Percentiles rank a stretch among this genome's conserved stretches.
Evolutionary conservation across 352 stramenopile genomes (phyloP).

Genomic region (Pythium insidiosum): DNA sequence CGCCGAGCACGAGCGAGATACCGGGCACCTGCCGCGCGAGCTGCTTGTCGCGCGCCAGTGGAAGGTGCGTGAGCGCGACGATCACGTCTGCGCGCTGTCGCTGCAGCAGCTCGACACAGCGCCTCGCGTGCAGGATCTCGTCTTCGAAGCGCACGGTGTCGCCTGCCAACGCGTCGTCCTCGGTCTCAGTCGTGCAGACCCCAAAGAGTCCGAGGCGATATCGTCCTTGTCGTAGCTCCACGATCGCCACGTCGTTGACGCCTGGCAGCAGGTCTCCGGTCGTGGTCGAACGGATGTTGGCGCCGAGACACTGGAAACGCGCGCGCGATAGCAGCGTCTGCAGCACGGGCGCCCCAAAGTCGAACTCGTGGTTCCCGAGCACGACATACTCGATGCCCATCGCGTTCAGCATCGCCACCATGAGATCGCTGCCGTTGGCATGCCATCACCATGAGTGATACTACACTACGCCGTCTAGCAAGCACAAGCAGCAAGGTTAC

Average conservation of each 20-base stretch:
- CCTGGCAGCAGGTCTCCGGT: constrained; percentile 22
- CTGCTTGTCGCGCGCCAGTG: constrained; percentile 44
- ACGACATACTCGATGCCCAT: constrained; percentile 57
- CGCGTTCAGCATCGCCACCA: constrained; percentile 53
- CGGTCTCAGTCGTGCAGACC: constrained; percentile 44
- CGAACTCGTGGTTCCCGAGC: too few relatives aligned
- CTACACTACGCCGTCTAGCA: background rate
- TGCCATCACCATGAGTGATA: too few relatives aligned
- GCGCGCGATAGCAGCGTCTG: constrained; percentile 24
- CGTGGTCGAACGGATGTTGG: constrained; percentile 36
- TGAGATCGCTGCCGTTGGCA: constrained; percentile 48
- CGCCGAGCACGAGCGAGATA: constrained; percentile 83
- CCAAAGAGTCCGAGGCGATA: constrained; percentile 48
- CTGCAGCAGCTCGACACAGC: constrained; percentile 43
- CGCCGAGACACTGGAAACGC: constrained; percentile 48
- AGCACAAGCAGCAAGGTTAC: constrained; percentile 11
- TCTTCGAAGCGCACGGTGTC: constrained; percentile 30
- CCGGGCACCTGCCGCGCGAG: constrained; percentile 46
- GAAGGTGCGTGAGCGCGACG: constrained; percentile 75
- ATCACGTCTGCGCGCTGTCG: constrained; percentile 51
- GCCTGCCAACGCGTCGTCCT: constrained; percentile 40
- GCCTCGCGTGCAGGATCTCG: constrained; percentile 28
- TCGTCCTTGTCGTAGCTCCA: constrained; percentile 29
- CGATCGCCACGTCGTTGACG: constrained; percentile 28
- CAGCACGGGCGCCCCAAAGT: constrained; percentile 41